These are phyloP conservation scores for Teunomyces stri DNA, from an alignment of 805 yeast species.

Conservation along the genomic window DNA sequence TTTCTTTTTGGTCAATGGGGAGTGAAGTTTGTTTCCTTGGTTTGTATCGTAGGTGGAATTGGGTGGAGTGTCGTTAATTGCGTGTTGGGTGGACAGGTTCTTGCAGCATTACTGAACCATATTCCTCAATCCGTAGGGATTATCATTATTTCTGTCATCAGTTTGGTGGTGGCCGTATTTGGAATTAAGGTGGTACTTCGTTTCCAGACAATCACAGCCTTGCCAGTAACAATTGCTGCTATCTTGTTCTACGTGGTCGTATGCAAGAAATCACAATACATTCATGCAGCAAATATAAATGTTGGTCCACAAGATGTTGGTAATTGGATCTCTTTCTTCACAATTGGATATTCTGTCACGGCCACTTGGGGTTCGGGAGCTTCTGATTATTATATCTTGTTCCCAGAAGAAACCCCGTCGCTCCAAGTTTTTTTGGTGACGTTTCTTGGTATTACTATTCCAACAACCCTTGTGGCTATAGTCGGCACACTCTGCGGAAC, in stretches of 20 bases:
- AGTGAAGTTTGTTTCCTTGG: conserved; percentile 27
- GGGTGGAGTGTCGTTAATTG: conserved; percentile 42
- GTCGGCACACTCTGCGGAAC: conserved; percentile 71
- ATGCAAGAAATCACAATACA: conserved; percentile 18
- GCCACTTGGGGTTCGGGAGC: conserved; percentile 38
- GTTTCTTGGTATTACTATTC: conserved; percentile 31
- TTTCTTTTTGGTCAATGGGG: conserved; percentile 38
- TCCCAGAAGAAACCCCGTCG: conserved; percentile 28
- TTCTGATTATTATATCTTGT: conserved; percentile 31
- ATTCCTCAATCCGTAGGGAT: conserved; percentile 31
- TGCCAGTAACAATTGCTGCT: conserved; percentile 29
- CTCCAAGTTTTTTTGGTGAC: conserved; percentile 27
- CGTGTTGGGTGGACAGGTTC: conserved; percentile 36
- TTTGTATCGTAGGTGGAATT: conserved; percentile 31
- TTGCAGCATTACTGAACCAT: conserved; percentile 23
- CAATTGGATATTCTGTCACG: conserved; percentile 34
- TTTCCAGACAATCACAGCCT: conserved; percentile 27
- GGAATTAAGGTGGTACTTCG: conserved; percentile 30
- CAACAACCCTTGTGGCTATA: conserved; percentile 74
- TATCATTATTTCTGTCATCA: conserved; percentile 23
- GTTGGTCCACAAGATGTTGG: conserved; percentile 18
- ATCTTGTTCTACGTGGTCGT: conserved; percentile 32
- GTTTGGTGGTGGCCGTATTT: conserved; percentile 29
- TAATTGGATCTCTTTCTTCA: conserved; percentile 34
- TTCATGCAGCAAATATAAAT: conserved; percentile 16